Evolutionary conservation across 768 basidiomycete species (phyloP).

Genomic region (Calocybe gangraenosa): DNA sequence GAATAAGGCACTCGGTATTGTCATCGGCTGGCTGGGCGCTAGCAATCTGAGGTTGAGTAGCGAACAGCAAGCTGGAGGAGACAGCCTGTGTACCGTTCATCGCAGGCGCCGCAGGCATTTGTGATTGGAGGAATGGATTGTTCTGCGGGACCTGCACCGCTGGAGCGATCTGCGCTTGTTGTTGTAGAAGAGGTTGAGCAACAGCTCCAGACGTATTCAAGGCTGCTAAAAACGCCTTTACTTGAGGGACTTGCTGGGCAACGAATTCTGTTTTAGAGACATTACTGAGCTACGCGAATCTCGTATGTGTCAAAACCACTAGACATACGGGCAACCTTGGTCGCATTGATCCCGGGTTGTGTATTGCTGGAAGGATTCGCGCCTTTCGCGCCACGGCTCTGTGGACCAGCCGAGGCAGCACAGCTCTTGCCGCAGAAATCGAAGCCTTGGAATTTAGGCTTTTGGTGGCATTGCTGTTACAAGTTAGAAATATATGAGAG

Average conservation of each 20-base stretch:
- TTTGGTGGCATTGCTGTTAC: constrained; percentile 49
- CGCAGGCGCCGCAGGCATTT: neutral
- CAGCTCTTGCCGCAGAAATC: constrained; percentile 67
- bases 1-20: constrained; percentile 46
- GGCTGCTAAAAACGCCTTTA: constrained; percentile 32
- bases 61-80: constrained; percentile 21
- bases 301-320: neutral
- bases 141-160: constrained; percentile 15
- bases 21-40: constrained; percentile 32
- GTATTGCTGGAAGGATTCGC: constrained; percentile 17
- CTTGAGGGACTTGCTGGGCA: constrained; percentile 43
- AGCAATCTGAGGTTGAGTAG: constrained; percentile 27
- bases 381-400: constrained; percentile 18
- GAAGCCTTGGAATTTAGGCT: constrained; percentile 55
- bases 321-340: constrained; percentile 36
- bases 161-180: constrained; percentile 15
- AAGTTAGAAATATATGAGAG: neutral
- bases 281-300: too few relatives aligned
- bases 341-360: constrained; percentile 29
- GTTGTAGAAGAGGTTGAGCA: constrained; percentile 12
- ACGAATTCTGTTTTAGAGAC: constrained; percentile 33
- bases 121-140: constrained; percentile 26
- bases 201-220: constrained; percentile 1
- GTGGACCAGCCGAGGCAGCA: constrained; percentile 40
- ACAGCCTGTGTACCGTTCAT: constrained; percentile 19